Evolutionary conservation across 2,329 filamentous ascomycete species (phyloP), one percentile per base, ranked within the genome.

Genomic region (Sporothrix dimorphospora): DNA sequence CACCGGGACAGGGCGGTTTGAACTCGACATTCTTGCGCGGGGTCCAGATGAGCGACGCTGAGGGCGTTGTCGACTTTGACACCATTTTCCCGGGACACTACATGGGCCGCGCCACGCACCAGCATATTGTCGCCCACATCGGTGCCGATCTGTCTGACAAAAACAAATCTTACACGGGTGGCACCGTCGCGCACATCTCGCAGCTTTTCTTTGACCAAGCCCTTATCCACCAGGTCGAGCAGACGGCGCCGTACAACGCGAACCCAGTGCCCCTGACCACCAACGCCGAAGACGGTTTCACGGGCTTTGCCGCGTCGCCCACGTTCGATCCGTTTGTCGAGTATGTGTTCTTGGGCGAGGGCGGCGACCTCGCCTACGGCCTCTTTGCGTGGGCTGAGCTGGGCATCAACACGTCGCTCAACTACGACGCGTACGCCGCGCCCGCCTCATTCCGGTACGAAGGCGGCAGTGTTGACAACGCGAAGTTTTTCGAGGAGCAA

Each of bases 161-260:
- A 75, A 61, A 61, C 57, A 21, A 40, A 30, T 61, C 57, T 19
- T 61, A 61, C 34, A 89, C 86, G 63, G 75, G 78, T 71, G 84
- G 82, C 73, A 83, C 85, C 19, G 57, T 61, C 30, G 81, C 79
- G 40, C 87, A 90, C 79, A 83, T 90, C 55, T 88, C 88, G 19
- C 88, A 91, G 78, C 78, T 89, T 57, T 90, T 88, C 81, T 88
- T 88, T 76, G 87, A 90, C 78, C 85, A 89, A 76, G 81, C 83
- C 74, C 83, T 90, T 34, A 83, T 87, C 73, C 75, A 78, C 16
- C 75, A 80, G 27, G 84, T 89, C 72, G 85, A 88, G 74, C 77
- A 77, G n/a, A 81, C 80, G 2, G 74, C 76, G 0, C 87, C 88
- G 0, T 86, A 87, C 78, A 77, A 70, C 12, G 77, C 76, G 68